A percentile compares a stretch with the other conserved stretches of the same genome.
These are phyloP conservation scores for Coemansia sp. DNA, from an alignment of 192 early-diverging fungal species.

Conservation along the genomic window DNA sequence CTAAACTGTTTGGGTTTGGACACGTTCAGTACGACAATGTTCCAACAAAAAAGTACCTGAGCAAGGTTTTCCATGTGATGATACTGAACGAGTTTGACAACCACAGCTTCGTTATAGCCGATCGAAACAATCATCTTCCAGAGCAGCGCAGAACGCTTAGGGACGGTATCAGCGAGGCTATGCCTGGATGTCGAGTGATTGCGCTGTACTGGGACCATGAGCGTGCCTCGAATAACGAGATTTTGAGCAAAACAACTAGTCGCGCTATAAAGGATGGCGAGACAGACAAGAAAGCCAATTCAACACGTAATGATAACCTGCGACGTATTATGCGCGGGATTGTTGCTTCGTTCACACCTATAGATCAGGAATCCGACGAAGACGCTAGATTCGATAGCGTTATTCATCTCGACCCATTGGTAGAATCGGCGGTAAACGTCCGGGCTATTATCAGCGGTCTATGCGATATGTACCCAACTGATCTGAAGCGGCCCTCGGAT, in stretches of 20 bases:
- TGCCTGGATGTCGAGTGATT: constrained; percentile 65
- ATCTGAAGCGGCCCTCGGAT: constrained; percentile 37
- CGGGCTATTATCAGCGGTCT: constrained; percentile 43
- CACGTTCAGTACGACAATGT: constrained; percentile 86
- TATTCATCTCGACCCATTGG: constrained; percentile 59
- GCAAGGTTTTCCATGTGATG: constrained; percentile 57
- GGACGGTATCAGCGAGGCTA: constrained; percentile 45
- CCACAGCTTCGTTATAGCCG: constrained; percentile 72
- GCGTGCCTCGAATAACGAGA: constrained; percentile 27
- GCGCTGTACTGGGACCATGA: constrained; percentile 77
- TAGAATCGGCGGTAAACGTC: constrained; percentile 55
- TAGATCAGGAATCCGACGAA: constrained; percentile 54
- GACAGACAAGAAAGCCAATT: constrained; percentile 77
- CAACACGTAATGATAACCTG: constrained; percentile 59
- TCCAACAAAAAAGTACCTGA: constrained; percentile 51
- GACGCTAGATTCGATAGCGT: constrained; percentile 61
- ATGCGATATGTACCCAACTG: constrained; percentile 42
- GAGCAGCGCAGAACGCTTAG: constrained; percentile 58
- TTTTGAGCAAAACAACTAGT: constrained; percentile 56
- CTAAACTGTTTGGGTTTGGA: constrained; percentile 63
- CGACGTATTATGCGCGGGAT: constrained; percentile 60
- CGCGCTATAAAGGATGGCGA: constrained; percentile 69
- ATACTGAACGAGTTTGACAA: constrained; percentile 59
- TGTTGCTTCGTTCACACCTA: constrained; percentile 51
- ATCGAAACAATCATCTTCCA: constrained; percentile 70